A percentile compares a stretch with the other conserved stretches of the same genome.
These are phyloP conservation scores for Ceratobasidium sp. DNA, from an alignment of 1,284 basidiomycete species.

Conservation along the genomic window DNA sequence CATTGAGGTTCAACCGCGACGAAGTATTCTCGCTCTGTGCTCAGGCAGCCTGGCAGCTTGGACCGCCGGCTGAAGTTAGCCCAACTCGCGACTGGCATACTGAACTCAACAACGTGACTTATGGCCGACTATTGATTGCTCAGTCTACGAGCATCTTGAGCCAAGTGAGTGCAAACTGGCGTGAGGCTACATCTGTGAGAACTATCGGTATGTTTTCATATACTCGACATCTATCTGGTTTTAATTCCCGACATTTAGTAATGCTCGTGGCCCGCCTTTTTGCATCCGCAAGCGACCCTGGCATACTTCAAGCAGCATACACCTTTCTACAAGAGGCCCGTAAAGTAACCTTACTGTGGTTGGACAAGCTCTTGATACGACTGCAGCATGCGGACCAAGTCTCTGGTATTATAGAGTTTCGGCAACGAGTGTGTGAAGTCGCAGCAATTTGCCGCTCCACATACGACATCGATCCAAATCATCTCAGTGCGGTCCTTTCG, in stretches of 20 bases:
- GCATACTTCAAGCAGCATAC: not conserved
- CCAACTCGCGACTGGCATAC: slow-evolving; percentile 33
- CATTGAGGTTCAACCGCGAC: slow-evolving; percentile 51
- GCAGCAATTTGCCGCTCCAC: slow-evolving; percentile 45
- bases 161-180: slow-evolving; percentile 37
- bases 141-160: slow-evolving; percentile 5
- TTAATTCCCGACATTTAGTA: not conserved
- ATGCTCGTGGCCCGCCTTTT: slow-evolving; percentile 33
- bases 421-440: slow-evolving; percentile 41
- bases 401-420: not conserved
- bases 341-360: slow-evolving; percentile 6
- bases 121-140: slow-evolving; percentile 5
- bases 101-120: slow-evolving; percentile 11
- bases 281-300: not conserved
- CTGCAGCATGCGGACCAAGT: not conserved
- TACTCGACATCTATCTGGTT: too few relatives aligned
- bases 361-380: not conserved
- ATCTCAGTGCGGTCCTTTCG: slow-evolving; percentile 13
- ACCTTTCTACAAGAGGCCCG: slow-evolving; percentile 18
- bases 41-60: slow-evolving; percentile 54
- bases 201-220: slow-evolving; percentile 12
- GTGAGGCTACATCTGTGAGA: not conserved
- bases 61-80: not conserved
- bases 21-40: slow-evolving; percentile 58
- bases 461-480: slow-evolving; percentile 40